Conservation (phyloP, 306 rosid genomes). For the Vigna reflexopilosa region DNA sequence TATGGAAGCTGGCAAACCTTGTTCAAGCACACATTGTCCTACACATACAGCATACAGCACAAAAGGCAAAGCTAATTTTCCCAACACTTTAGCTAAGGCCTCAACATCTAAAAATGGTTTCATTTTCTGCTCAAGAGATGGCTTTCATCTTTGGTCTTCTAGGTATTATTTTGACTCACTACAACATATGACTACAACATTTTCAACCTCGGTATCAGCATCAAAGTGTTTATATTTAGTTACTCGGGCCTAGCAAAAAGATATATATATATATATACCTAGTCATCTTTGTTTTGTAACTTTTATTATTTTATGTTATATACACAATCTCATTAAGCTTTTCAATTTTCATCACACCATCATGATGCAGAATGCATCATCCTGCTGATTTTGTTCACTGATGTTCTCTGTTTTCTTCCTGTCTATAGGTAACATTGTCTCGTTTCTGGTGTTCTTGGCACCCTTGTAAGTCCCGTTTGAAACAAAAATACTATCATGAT, state of each 20-base stretch:
- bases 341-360: conserved; percentile 8
- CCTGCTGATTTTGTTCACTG: conserved; percentile 9
- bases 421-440: conserved; percentile 64
- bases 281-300: conserved; percentile 25
- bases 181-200: neutral
- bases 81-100: neutral
- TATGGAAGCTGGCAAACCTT: conserved; percentile 26
- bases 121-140: conserved; percentile 49
- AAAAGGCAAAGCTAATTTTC: conserved; percentile 23
- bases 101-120: conserved; percentile 46
- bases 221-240: neutral
- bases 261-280: neutral
- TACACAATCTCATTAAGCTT: conserved; percentile 1
- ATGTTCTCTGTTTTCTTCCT: conserved; percentile 28
- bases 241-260: neutral
- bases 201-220: neutral
- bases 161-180: conserved; percentile 49
- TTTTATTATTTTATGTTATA: conserved; percentile 4
- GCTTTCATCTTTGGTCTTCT: conserved; percentile 66
- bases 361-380: neutral
- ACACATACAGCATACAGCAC: conserved; percentile 19
- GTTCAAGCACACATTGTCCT: conserved; percentile 40
- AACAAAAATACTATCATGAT: conserved; percentile 3
- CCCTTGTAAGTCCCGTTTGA: conserved; percentile 64
- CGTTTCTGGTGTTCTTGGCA: conserved; percentile 74